Evolutionary conservation across 148 eudicot genomes (phyloP), one percentile per base, ranked within the genome.

Genomic region (Silene latifolia): DNA sequence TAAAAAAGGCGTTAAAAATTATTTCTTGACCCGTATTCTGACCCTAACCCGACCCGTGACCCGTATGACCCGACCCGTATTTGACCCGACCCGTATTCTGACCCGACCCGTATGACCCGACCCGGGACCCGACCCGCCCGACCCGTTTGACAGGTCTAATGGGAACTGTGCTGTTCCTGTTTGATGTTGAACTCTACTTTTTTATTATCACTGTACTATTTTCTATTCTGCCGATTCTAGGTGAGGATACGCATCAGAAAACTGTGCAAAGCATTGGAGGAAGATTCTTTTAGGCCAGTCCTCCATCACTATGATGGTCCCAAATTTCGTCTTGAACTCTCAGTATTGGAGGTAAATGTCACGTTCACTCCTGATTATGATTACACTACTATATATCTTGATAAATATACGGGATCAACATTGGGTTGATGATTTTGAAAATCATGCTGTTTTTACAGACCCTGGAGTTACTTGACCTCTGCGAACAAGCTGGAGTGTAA

Each of bases 271-370:
- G 91, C 98, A 20, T 81, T 95, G 87, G 97, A 95, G 85, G 98
- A 95, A 86, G 98, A 95, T 86, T 63, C 98, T 35, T 95, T 95
- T 72, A 89, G 98, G 90, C 98, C 98, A 25, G 98, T 95, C 77
- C 85, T 95, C 92, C 98, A 95, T 80, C 98, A 95, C 76, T 95
- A 92, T 85, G 98, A 95, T 78, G 98, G 98, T 20, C 98, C 98
- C 61, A 95, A 95, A 83, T 95, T 95, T 80, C 96, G 98, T 29
- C 97, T 92, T 74, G 98, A 95, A 80, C 96, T 95, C 63, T 92
- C 98, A n/a, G 89, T 92, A 25, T 88, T 93, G 4, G 98, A 95
- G 98, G 98, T 92, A 83, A 17, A n/a, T 42, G 35, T 20, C 62
- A 63, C 20, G 20, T 13, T 21, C 18, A 14, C 39, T 6, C 29